Evolutionary conservation across 129 eudicot genomes (phyloP).

Genomic region (Ambrosia trifida): DNA sequence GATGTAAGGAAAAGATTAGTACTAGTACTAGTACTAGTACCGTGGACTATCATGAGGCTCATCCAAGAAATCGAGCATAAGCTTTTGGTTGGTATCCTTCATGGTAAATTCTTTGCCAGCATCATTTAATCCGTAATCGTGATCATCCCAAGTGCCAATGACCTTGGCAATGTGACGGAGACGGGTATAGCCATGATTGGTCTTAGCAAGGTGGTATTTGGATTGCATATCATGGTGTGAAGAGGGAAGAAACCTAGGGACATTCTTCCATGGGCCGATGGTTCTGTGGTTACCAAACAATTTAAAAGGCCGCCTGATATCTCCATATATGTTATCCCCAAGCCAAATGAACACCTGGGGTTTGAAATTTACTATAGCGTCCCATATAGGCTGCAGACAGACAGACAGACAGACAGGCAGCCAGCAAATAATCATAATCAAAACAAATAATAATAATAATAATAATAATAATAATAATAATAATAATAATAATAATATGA

Average conservation of each 20-base stretch:
- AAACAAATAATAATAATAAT: too few species aligned
- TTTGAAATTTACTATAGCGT: constrained; percentile 44
- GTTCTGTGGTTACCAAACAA: constrained; percentile 63
- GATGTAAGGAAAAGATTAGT: too few species aligned
- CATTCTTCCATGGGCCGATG: constrained; percentile 78
- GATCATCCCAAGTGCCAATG: constrained; percentile 85
- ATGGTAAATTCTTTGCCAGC: constrained; percentile 62
- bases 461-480: too few species aligned
- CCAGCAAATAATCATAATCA: too few species aligned
- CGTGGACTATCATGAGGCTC: constrained; percentile 68
- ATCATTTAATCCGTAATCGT: constrained; percentile 69
- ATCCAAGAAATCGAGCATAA: constrained; percentile 65
- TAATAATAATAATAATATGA: too few species aligned
- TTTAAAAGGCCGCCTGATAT: constrained; percentile 48
- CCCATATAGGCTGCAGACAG: constrained; percentile 54
- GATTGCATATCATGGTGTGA: constrained; percentile 51
- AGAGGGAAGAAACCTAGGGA: constrained; percentile 54
- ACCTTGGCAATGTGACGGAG: constrained; percentile 51
- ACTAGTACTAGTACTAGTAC: constrained; percentile 20
- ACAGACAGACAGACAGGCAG: too few species aligned
- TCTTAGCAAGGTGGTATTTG: constrained; percentile 45
- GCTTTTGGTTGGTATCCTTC: constrained; percentile 58
- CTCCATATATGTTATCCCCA: constrained; percentile 78
- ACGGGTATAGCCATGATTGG: constrained; percentile 47
- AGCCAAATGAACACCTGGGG: constrained; percentile 69